Conservation (phyloP, 2,329 filamentous ascomycete genomes). For the Aspergillus arachidicola region DNA sequence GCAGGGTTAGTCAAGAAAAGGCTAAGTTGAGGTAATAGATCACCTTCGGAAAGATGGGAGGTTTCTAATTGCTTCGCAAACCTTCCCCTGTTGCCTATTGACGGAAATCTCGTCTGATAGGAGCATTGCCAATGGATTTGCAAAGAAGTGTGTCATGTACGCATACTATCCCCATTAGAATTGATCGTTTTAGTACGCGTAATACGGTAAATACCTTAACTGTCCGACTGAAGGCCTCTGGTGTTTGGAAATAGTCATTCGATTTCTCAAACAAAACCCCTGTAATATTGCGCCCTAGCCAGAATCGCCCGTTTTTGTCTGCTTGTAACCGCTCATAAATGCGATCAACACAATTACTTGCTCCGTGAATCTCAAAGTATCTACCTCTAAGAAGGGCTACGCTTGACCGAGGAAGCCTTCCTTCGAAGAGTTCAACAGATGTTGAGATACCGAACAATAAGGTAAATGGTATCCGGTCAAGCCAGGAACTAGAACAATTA, state of each 20-base stretch:
- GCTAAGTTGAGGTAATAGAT: conserved; percentile 8
- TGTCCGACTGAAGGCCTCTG: conserved; percentile 56
- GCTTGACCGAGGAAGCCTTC: conserved; percentile 56
- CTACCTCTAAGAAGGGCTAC: conserved; percentile 56
- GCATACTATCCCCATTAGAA: conserved; percentile 53
- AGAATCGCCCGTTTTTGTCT: conserved; percentile 41
- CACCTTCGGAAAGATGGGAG: conserved; percentile 58
- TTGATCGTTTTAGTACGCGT: background rate
- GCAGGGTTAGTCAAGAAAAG: conserved; percentile 17
- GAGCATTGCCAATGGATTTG: conserved; percentile 59
- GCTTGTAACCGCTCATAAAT: conserved; percentile 45
- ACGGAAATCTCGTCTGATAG: conserved; percentile 35
- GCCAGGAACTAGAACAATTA: conserved; percentile 54
- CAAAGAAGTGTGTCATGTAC: conserved; percentile 67
- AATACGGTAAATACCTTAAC: conserved; percentile 46
- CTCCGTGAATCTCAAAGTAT: conserved; percentile 56
- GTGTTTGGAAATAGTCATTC: conserved; percentile 62
- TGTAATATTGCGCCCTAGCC: conserved; percentile 58
- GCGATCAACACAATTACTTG: conserved; percentile 49
- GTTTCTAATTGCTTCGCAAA: conserved; percentile 59
- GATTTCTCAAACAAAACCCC: conserved; percentile 57
- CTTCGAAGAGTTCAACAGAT: conserved; percentile 63
- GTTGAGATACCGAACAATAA: conserved; percentile 65
- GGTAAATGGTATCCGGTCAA: conserved; percentile 62
- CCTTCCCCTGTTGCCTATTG: conserved; percentile 38